phyloP scores from a whole-genome alignment of 768 basidiomycete genomes.

The Mycena olivaceomarginata region DNA sequence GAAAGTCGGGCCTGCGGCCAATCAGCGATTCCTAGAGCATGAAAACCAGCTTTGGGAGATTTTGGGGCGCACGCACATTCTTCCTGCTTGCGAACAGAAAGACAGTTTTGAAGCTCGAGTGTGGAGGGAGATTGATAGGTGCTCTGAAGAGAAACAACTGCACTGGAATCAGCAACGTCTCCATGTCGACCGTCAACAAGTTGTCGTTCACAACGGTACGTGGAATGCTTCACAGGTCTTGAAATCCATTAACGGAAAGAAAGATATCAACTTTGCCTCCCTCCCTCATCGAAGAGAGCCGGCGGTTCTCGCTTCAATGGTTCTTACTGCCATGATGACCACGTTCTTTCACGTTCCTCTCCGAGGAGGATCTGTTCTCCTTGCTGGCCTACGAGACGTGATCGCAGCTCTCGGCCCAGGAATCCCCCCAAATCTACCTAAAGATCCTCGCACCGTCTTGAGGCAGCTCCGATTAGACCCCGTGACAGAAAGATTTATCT shows the following conservation, averaged over 20 bases:
- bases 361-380: slow-evolving; percentile 44
- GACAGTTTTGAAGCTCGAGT: neutral
- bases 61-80: neutral
- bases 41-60: neutral
- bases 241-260: neutral
- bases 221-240: neutral
- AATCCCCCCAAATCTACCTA: slow-evolving; percentile 38
- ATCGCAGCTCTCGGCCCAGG: neutral
- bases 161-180: slow-evolving; percentile 34
- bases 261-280: slow-evolving; percentile 16
- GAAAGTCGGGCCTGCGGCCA: neutral
- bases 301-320: slow-evolving; percentile 19
- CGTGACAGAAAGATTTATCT: slow-evolving; percentile 42
- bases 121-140: slow-evolving; percentile 7
- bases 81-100: neutral
- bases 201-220: slow-evolving; percentile 22
- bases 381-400: slow-evolving; percentile 44
- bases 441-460: slow-evolving; percentile 41
- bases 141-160: slow-evolving; percentile 8
- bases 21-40: neutral
- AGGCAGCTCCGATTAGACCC: slow-evolving; percentile 48
- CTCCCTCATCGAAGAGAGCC: slow-evolving; percentile 23
- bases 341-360: slow-evolving; percentile 48
- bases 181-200: neutral
- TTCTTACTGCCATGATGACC: slow-evolving; percentile 45